Percentiles rank a stretch among this genome's conserved stretches.
Conservation (phyloP, 257 asterid genomes). For the Ocimum tenuiflorum region DNA sequence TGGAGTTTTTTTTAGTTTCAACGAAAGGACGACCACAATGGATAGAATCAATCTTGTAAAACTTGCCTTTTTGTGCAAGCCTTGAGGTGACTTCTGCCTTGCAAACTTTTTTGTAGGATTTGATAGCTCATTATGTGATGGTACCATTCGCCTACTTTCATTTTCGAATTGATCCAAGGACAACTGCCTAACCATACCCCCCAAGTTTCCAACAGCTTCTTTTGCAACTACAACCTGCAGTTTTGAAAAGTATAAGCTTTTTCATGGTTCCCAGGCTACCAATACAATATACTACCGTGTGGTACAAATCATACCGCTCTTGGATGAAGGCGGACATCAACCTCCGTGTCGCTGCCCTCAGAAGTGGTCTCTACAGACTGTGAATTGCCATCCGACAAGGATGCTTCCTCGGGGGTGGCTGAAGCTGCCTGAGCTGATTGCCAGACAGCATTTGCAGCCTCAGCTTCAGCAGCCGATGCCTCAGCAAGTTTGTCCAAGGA, state of each 20-base stretch:
- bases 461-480: slow-evolving; percentile 99
- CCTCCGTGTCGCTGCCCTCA: slow-evolving; percentile 74
- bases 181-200: slow-evolving; percentile 97
- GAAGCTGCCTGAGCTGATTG: slow-evolving; percentile 81
- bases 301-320: slow-evolving; percentile 67
- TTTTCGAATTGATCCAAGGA: slow-evolving; percentile 97
- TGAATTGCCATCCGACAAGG: slow-evolving; percentile 61
- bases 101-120: slow-evolving; percentile 70
- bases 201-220: slow-evolving; percentile 88
- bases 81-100: slow-evolving; percentile 92
- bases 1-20: neutral
- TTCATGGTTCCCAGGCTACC: neutral
- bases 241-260: slow-evolving; percentile 18
- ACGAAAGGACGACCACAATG: neutral
- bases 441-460: slow-evolving; percentile 95
- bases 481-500: slow-evolving; percentile 86
- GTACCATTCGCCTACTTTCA: slow-evolving; percentile 91
- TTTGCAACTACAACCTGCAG: slow-evolving; percentile 96
- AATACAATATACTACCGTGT: neutral
- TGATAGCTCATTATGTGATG: slow-evolving; percentile 66
- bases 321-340: slow-evolving; percentile 88
- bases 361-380: slow-evolving; percentile 65
- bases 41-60: slow-evolving; percentile 7
- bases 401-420: slow-evolving; percentile 59
- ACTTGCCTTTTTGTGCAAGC: slow-evolving; percentile 94